A percentile compares a stretch with the other conserved stretches of the same genome.
Conservation (phyloP, 1,139 yeast species). For the Debaryomyces fabryi region DNA sequence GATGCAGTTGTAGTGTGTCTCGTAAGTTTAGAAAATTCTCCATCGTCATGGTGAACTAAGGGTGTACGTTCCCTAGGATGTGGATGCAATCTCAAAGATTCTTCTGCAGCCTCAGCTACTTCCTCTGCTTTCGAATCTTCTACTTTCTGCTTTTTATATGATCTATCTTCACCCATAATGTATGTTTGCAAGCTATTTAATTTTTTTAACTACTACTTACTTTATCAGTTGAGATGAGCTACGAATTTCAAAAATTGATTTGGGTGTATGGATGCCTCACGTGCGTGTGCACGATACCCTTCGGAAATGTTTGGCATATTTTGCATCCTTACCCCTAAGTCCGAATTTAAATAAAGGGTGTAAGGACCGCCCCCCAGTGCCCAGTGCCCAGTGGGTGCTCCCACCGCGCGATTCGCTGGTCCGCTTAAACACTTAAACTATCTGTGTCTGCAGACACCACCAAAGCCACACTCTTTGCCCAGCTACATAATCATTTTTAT, state of each 20-base stretch:
- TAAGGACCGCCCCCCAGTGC: too few relatives aligned
- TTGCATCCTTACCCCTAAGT: background rate
- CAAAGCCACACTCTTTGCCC: background rate
- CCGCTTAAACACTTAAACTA: background rate
- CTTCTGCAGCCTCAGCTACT: constrained; percentile 49
- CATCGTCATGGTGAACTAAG: constrained; percentile 44
- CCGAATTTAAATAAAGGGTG: too few relatives aligned
- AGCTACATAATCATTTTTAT: background rate
- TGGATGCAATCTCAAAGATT: constrained; percentile 37
- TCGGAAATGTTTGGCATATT: background rate
- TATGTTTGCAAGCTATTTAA: background rate
- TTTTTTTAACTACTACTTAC: background rate
- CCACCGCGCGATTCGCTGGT: background rate
- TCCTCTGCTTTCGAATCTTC: constrained; percentile 24
- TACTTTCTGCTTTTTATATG: constrained; percentile 22
- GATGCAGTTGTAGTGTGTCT: constrained; percentile 76
- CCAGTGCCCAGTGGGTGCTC: background rate
- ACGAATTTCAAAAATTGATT: background rate
- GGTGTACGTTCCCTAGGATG: constrained; percentile 23
- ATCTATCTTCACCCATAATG: constrained; percentile 19
- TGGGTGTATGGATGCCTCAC: background rate
- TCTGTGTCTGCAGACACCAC: background rate
- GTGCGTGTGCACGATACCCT: background rate
- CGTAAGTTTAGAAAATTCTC: constrained; percentile 56
- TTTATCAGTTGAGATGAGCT: constrained; percentile 6